These are phyloP conservation scores for Aspergillus conjunctus DNA, from an alignment of 495 filamentous ascomycete species.

Conservation along the genomic window DNA sequence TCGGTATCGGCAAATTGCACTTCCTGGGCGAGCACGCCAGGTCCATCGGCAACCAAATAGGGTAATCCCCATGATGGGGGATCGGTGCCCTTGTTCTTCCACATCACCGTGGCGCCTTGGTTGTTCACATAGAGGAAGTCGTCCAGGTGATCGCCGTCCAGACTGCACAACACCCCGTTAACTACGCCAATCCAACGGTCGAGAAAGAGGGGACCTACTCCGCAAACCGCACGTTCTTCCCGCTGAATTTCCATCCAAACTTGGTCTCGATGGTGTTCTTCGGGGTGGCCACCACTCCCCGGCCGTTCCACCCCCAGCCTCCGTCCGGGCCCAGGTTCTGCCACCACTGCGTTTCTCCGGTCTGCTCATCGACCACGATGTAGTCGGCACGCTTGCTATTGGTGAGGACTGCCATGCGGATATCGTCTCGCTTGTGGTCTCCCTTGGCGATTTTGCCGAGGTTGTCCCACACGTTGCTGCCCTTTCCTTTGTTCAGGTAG, in stretches of 20 bases:
- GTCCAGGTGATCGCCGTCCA: conserved; percentile 11
- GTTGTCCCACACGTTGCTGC: not conserved
- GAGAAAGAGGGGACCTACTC: not conserved
- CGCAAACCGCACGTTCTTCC: not conserved
- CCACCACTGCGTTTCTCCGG: not conserved
- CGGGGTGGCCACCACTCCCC: not conserved
- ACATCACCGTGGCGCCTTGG: not conserved
- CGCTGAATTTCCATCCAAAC: not conserved
- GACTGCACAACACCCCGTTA: not conserved
- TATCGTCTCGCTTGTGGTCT: not conserved
- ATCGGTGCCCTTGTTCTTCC: not conserved
- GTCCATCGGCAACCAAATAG: not conserved
- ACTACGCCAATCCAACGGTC: not conserved
- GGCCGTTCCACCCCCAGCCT: not conserved
- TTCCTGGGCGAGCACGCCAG: not conserved
- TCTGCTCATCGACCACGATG: not conserved
- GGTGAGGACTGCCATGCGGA: conserved; percentile 8
- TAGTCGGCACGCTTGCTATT: not conserved
- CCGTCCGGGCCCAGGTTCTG: not conserved
- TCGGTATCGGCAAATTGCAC: conserved; percentile 10
- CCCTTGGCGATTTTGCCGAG: not conserved
- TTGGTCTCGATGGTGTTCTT: not conserved
- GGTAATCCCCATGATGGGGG: not conserved
- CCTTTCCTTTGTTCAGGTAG: conserved; percentile 1
- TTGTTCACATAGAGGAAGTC: conserved; percentile 1